Evolutionary conservation across 75 land plant genomes (phyloP), one percentile per base, ranked within the genome.

Genomic region (Pinus tabuliformis): DNA sequence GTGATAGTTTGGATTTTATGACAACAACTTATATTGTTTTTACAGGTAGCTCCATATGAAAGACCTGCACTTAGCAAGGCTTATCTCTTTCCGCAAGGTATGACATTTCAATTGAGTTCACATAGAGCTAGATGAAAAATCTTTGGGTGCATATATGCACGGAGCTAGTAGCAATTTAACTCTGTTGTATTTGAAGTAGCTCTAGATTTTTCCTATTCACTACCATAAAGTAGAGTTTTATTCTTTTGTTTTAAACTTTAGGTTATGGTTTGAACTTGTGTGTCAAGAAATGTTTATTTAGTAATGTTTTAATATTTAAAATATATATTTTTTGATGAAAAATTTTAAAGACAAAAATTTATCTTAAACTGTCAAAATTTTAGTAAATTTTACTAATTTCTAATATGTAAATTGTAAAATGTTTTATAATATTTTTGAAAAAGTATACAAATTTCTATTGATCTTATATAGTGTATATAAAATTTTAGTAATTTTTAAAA

Each of bases 1-100:
- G 36, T 33, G 54, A 39, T 49, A 49, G 58, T 16, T 56, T 54
- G 15, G 33, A 26, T 54, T 73, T 73, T n/a, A 16, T 59, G 20
- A 16, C 22, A 11, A 17, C 16, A 56, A 17, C 18, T 6, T 74
- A 18, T 64, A 18, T 81, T 62, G 15, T 26, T 59, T 39, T 79
- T 78, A 28, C 91, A 95, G 99, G 99, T 89, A 59, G 99, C 99
- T 81, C 99, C 99, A 62, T 96, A 96, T 84, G 99, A 96, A 82
- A 90, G 99, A 58, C 99, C 99, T 30, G 99, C 99, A 2, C 91
- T 96, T 60, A 96, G 99, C 85, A 96, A 96, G 80, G 98, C 86
- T 3, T 96, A 94, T 73, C 87, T 96, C 16, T 94, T 96, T 52
- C 99, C 99, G 73, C 85, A 96, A 61, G 78, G 95, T 93, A 85